A percentile compares a stretch with the other conserved stretches of the same genome.
phyloP scores from a whole-genome alignment of 139 green algal species.

The Picochlorum costavermella region DNA sequence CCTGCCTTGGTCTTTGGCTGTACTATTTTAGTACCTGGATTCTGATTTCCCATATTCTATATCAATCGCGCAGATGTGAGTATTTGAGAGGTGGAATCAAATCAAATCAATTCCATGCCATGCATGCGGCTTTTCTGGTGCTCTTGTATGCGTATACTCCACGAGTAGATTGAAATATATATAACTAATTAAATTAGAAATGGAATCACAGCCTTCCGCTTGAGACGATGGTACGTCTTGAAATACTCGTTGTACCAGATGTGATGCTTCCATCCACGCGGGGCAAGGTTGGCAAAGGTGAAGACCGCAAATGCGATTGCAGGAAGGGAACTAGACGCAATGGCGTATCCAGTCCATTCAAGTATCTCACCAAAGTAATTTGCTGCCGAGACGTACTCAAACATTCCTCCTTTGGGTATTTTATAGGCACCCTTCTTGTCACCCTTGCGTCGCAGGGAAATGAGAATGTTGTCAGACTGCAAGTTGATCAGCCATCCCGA shows the following conservation, averaged over 20 bases:
- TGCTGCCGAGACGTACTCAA: constrained; percentile 57
- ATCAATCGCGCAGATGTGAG: neutral
- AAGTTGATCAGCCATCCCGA: constrained; percentile 50
- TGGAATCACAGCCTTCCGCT: constrained; percentile 52
- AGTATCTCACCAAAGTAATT: constrained; percentile 69
- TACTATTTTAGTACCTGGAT: constrained; percentile 23
- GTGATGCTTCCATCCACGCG: constrained; percentile 42
- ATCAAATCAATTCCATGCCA: neutral
- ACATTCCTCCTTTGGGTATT: constrained; percentile 61
- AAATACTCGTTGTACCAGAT: constrained; percentile 13
- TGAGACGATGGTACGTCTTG: constrained; percentile 5
- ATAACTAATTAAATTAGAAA: constrained; percentile 3
- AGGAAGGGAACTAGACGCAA: constrained; percentile 33
- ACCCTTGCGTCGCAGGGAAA: constrained; percentile 46
- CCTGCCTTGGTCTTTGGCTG: constrained; percentile 63
- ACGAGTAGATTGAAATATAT: neutral
- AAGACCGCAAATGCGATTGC: constrained; percentile 56
- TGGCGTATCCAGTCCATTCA: constrained; percentile 58
- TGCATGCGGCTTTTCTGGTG: neutral
- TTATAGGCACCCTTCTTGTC: constrained; percentile 45
- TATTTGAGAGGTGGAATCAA: too few relatives aligned
- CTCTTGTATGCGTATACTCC: neutral
- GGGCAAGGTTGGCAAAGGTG: constrained; percentile 57
- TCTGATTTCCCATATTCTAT: constrained; percentile 4
- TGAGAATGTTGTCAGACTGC: constrained; percentile 45